A percentile compares a stretch with the other conserved stretches of the same genome.
These are phyloP conservation scores for Trichoderma lentiforme DNA, from an alignment of 2,329 filamentous ascomycete genomes.

Conservation along the genomic window DNA sequence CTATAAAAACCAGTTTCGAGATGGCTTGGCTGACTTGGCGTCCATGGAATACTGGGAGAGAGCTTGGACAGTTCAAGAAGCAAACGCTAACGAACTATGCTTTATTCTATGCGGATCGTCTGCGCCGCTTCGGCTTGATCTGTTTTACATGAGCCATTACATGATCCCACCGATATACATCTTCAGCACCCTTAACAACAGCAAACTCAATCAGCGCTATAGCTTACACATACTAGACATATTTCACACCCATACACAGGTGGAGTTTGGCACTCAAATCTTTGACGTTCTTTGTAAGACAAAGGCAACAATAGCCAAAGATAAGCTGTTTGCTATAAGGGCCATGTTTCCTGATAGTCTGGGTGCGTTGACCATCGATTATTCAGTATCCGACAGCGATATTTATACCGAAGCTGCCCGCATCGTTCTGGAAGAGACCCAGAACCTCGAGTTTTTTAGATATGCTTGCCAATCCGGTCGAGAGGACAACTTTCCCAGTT, in stretches of 20 bases:
- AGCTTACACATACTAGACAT: neutral
- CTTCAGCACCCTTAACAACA: neutral
- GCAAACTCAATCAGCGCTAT: neutral
- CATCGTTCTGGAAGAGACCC: neutral
- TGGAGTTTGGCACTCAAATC: neutral
- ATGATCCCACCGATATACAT: neutral
- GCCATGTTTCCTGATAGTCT: neutral
- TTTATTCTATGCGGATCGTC: constrained; percentile 4
- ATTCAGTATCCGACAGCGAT: neutral
- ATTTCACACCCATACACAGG: neutral
- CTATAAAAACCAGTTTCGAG: neutral
- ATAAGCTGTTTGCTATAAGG: neutral
- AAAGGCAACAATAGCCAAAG: neutral
- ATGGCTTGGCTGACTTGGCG: neutral
- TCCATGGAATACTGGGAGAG: constrained; percentile 5
- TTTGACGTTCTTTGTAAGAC: neutral
- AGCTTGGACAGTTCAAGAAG: constrained; percentile 1
- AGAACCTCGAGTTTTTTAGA: neutral
- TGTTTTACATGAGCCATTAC: neutral
- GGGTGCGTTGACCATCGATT: neutral
- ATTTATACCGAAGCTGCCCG: neutral
- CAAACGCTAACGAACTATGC: neutral
- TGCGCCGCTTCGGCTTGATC: neutral
- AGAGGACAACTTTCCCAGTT: neutral
- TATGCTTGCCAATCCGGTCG: neutral